Evolutionary conservation across 1,139 yeast species (phyloP).

Genomic region (Pichia sp.): DNA sequence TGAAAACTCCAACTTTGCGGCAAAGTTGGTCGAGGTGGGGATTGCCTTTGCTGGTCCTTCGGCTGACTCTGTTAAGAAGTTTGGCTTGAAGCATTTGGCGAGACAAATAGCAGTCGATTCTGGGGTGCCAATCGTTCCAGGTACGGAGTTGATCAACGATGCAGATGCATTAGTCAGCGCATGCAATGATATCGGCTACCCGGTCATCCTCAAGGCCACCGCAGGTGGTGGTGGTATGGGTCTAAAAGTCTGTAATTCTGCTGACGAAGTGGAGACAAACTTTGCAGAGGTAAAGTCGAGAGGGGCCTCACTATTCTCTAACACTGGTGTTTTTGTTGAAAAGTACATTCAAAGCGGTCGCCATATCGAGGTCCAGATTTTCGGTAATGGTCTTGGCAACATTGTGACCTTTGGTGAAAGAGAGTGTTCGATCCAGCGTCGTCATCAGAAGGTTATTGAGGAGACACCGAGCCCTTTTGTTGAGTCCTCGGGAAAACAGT

Average conservation of each 20-base stretch:
- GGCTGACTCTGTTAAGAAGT: constrained; percentile 33
- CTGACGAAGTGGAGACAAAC: constrained; percentile 34
- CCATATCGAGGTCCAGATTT: constrained; percentile 45
- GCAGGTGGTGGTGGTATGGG: constrained; percentile 55
- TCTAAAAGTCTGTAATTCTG: constrained; percentile 37
- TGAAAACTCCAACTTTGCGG: constrained; percentile 43
- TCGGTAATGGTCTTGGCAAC: constrained; percentile 43
- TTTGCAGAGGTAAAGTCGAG: constrained; percentile 40
- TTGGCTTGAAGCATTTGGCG: constrained; percentile 38
- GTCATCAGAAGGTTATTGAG: constrained; percentile 49
- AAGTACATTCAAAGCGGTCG: constrained; percentile 42
- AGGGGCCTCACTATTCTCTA: constrained; percentile 40
- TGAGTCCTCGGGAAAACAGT: constrained; percentile 13
- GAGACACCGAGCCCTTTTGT: constrained; percentile 43
- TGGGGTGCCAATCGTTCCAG: constrained; percentile 47
- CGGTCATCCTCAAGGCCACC: constrained; percentile 47
- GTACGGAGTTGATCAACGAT: constrained; percentile 39
- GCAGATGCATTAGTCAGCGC: constrained; percentile 31
- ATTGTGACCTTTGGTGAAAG: constrained; percentile 44
- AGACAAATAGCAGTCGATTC: constrained; percentile 32
- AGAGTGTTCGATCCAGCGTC: constrained; percentile 46
- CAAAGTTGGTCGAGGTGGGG: constrained; percentile 35
- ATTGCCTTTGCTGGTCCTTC: constrained; percentile 47
- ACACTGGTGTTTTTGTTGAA: constrained; percentile 42
- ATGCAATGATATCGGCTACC: constrained; percentile 41